A percentile compares a stretch with the other conserved stretches of the same genome.
phyloP scores from a whole-genome alignment of 1,284 basidiomycete species.

The Inonotus obliquus region DNA sequence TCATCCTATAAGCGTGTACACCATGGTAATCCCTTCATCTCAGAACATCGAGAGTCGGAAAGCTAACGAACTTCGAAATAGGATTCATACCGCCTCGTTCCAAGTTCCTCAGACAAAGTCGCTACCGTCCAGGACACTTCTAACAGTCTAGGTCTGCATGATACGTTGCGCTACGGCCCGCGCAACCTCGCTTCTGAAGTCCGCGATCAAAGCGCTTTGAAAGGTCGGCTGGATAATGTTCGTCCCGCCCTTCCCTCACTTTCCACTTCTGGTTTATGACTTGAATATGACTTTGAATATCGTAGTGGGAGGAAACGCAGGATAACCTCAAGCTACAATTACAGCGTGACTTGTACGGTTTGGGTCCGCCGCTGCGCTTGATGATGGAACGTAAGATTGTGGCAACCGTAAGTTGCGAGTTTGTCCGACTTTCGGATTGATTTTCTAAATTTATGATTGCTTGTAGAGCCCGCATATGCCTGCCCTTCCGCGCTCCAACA shows the following conservation, averaged over 20 bases:
- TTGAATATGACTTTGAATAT: not conserved
- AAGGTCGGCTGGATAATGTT: slow-evolving; percentile 66
- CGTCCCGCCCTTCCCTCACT: slow-evolving; percentile 22
- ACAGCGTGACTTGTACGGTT: slow-evolving; percentile 80
- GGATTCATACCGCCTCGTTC: slow-evolving; percentile 60
- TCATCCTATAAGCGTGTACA: not conserved
- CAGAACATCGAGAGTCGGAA: not conserved
- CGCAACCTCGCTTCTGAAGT: slow-evolving; percentile 70
- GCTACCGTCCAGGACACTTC: slow-evolving; percentile 66
- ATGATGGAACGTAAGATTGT: slow-evolving; percentile 95
- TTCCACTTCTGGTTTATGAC: not conserved
- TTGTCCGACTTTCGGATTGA: not conserved
- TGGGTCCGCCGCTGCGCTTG: slow-evolving; percentile 83
- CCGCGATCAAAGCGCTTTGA: slow-evolving; percentile 49
- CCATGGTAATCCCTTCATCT: slow-evolving; percentile 2
- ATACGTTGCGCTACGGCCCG: slow-evolving; percentile 72
- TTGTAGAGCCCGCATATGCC: slow-evolving; percentile 61
- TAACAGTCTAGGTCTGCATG: slow-evolving; percentile 72
- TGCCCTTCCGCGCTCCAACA: slow-evolving; percentile 61
- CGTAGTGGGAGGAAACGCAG: slow-evolving; percentile 90
- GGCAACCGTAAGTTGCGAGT: slow-evolving; percentile 49
- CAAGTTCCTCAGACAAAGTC: slow-evolving; percentile 47
- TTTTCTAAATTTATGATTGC: not conserved
- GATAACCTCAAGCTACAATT: slow-evolving; percentile 83
- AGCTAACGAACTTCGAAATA: slow-evolving; percentile 1